A percentile compares a stretch with the other conserved stretches of the same genome.
These are phyloP conservation scores for Erodium texanum DNA, from an alignment of 441 rosid species.

Conservation along the genomic window DNA sequence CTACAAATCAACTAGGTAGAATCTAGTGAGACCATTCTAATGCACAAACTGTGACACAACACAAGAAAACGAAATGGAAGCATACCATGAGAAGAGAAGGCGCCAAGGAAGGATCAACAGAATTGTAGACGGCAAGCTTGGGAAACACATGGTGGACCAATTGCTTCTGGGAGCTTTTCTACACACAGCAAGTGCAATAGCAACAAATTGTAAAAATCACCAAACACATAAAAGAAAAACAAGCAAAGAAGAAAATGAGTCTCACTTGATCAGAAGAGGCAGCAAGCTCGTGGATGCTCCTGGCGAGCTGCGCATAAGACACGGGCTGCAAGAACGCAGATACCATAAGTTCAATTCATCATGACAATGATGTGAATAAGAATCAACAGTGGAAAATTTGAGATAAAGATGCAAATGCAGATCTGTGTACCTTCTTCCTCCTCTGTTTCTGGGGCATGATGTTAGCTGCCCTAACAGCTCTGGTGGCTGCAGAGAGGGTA, in stretches of 20 bases:
- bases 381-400: neutral
- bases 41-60: neutral
- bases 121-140: slow-evolving; percentile 95
- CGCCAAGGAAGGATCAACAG: slow-evolving; percentile 98
- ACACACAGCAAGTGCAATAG: slow-evolving; percentile 12
- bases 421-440: slow-evolving; percentile 25
- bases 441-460: slow-evolving; percentile 71
- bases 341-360: neutral
- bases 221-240: neutral
- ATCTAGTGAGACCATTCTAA: neutral
- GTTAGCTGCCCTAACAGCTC: slow-evolving; percentile 53
- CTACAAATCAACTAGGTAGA: neutral
- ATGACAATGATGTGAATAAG: no score
- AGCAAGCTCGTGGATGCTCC: slow-evolving; percentile 97
- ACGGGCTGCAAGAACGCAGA: slow-evolving; percentile 56
- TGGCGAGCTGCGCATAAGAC: slow-evolving; percentile 92
- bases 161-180: slow-evolving; percentile 95
- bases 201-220: no score
- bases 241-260: slow-evolving; percentile 7
- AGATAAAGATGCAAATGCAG: neutral
- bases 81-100: slow-evolving; percentile 99
- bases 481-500: slow-evolving; percentile 86
- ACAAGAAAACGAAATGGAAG: slow-evolving; percentile 12
- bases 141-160: slow-evolving; percentile 89
- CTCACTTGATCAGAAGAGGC: slow-evolving; percentile 90